Evolutionary conservation across 495 filamentous ascomycete species (phyloP).

Genomic region (Tuber magnatum): DNA sequence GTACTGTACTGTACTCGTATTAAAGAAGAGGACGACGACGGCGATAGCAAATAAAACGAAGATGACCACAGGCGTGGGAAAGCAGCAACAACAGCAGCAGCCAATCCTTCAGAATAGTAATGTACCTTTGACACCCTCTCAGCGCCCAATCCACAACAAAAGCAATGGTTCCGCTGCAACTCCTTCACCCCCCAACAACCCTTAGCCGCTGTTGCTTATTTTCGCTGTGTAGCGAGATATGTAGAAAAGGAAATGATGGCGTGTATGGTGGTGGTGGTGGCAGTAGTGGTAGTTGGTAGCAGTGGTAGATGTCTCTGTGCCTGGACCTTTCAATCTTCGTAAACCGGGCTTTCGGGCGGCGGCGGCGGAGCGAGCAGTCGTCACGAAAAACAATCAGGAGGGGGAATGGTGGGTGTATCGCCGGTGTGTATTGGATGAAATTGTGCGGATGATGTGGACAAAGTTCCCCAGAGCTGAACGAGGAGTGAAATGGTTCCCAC

Average conservation of each 20-base stretch:
- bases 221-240: background rate
- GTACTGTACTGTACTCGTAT: too few species aligned
- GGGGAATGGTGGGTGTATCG: background rate
- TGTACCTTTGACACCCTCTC: background rate
- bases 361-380: background rate
- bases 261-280: background rate
- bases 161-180: background rate
- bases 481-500: background rate
- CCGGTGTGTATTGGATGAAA: background rate
- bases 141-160: background rate
- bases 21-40: background rate
- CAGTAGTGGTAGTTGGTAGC: background rate
- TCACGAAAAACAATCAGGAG: background rate
- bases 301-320: background rate
- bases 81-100: background rate
- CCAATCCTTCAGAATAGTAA: constrained; percentile 3
- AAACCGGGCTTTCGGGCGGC: background rate
- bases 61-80: background rate
- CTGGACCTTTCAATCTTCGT: background rate
- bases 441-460: constrained; percentile 1
- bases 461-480: background rate
- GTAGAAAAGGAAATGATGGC: background rate
- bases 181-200: background rate
- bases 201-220: background rate
- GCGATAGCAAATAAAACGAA: background rate